Percentiles rank a stretch among this genome's conserved stretches.
Conservation (phyloP, 1,139 yeast species). For the Kluyveromyces sp. region DNA sequence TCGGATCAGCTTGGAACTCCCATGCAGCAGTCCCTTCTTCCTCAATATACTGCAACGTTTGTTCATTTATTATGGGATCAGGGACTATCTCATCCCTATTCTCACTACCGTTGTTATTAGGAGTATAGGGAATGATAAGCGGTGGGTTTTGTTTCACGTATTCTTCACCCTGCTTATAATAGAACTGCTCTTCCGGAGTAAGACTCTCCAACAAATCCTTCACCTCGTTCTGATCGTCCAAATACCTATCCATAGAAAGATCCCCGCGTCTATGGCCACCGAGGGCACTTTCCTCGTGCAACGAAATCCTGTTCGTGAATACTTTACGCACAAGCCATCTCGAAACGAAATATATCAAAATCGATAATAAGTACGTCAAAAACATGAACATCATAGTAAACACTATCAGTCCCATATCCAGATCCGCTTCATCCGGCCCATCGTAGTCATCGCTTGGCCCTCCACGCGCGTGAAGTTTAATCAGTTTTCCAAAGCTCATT, state of each 20-base stretch:
- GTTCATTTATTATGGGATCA: slow-evolving; percentile 44
- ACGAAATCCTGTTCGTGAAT: slow-evolving; percentile 14
- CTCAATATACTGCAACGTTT: slow-evolving; percentile 47
- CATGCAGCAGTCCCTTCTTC: slow-evolving; percentile 92
- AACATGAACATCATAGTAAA: slow-evolving; percentile 22
- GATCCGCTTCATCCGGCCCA: slow-evolving; percentile 7
- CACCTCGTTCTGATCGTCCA: slow-evolving; percentile 59
- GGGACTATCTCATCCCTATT: slow-evolving; percentile 33
- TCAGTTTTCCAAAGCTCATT: too few relatives aligned
- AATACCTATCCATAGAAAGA: slow-evolving; percentile 40
- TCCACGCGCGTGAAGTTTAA: too few relatives aligned
- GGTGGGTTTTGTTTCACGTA: slow-evolving; percentile 48
- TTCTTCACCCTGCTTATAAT: slow-evolving; percentile 53
- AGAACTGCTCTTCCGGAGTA: slow-evolving; percentile 68
- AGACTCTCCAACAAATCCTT: slow-evolving; percentile 59
- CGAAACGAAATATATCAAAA: slow-evolving; percentile 18
- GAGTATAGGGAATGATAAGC: slow-evolving; percentile 38
- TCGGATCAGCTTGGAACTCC: slow-evolving; percentile 74
- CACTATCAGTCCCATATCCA: slow-evolving; percentile 19
- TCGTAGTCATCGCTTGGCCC: not conserved
- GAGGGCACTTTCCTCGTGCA: slow-evolving; percentile 10
- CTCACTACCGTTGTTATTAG: slow-evolving; percentile 24
- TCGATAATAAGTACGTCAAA: slow-evolving; percentile 16
- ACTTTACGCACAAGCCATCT: slow-evolving; percentile 16
- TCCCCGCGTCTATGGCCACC: not conserved